phyloP scores from a whole-genome alignment of 2,329 filamentous ascomycete species.

The Akanthomyces muscarius region DNA sequence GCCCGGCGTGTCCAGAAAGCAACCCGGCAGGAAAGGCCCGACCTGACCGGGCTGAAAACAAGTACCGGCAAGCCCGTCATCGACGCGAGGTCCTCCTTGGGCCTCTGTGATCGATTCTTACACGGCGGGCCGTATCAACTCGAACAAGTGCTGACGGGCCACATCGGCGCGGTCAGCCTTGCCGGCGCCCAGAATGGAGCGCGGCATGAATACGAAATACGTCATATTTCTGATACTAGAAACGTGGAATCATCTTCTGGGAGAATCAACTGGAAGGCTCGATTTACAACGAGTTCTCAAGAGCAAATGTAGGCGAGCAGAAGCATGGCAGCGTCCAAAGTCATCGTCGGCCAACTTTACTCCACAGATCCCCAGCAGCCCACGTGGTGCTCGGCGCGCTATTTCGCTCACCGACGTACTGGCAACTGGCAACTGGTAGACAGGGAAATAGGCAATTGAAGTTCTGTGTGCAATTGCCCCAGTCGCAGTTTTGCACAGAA shows the following conservation, averaged over 20 bases:
- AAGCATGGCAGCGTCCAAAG: not conserved
- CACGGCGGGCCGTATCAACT: not conserved
- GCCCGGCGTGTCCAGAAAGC: not conserved
- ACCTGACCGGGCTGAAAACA: not conserved
- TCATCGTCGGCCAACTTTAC: not conserved
- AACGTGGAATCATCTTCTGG: not conserved
- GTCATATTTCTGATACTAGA: not conserved
- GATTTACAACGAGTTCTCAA: not conserved
- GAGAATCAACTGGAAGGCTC: not conserved
- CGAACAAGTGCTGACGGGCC: constrained; percentile 6
- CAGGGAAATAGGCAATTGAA: not conserved
- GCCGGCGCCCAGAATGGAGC: not conserved
- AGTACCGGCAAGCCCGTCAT: not conserved
- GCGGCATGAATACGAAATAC: not conserved
- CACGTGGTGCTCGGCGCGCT: not conserved
- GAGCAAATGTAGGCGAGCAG: too few species aligned
- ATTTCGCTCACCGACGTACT: not conserved
- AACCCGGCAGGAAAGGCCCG: not conserved
- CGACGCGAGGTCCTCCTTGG: not conserved
- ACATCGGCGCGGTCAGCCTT: not conserved
- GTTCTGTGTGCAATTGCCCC: not conserved
- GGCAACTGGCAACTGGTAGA: not conserved
- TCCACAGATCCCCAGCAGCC: not conserved
- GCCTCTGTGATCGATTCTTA: not conserved
- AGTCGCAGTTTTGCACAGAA: not conserved